Conservation (phyloP, 306 rosid genomes). For the Prunus mongolica region DNA sequence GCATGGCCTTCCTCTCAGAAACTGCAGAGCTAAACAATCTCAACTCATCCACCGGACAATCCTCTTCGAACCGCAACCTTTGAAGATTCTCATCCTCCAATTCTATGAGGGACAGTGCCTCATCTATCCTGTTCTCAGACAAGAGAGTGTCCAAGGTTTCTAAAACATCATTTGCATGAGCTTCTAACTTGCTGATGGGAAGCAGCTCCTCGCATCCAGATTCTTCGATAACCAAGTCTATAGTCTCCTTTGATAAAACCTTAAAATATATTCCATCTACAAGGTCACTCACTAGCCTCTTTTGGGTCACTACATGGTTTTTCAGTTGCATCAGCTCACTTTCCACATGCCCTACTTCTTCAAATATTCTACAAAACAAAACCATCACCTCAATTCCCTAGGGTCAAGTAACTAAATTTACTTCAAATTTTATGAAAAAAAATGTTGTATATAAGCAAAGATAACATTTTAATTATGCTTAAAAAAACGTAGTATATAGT, state of each 20-base stretch:
- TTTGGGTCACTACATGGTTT: constrained; percentile 50
- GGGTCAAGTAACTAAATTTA: neutral
- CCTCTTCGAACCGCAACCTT: constrained; percentile 34
- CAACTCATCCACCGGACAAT: constrained; percentile 21
- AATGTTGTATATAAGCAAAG: neutral
- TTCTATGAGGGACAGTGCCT: constrained; percentile 55
- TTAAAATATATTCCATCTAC: constrained; percentile 41
- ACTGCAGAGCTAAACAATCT: constrained; percentile 33
- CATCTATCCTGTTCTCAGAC: constrained; percentile 53
- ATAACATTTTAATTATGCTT: neutral
- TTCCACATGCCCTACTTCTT: constrained; percentile 48
- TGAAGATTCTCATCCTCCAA: constrained; percentile 45
- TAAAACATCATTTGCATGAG: constrained; percentile 39
- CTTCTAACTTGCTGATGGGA: constrained; percentile 38
- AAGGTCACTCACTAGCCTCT: constrained; percentile 45
- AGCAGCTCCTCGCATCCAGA: constrained; percentile 14
- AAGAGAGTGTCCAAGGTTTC: constrained; percentile 54
- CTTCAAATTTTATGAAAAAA: neutral
- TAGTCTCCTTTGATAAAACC: constrained; percentile 30
- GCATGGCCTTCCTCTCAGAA: constrained; percentile 46
- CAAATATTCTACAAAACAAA: constrained; percentile 47
- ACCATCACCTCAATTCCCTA: constrained; percentile 1
- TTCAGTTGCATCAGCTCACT: constrained; percentile 57
- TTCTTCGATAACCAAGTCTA: constrained; percentile 29
- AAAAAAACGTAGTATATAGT: neutral